Evolutionary conservation across 495 filamentous ascomycete species (phyloP), one percentile per base, ranked within the genome.

Genomic region (Penicillium steckii): DNA sequence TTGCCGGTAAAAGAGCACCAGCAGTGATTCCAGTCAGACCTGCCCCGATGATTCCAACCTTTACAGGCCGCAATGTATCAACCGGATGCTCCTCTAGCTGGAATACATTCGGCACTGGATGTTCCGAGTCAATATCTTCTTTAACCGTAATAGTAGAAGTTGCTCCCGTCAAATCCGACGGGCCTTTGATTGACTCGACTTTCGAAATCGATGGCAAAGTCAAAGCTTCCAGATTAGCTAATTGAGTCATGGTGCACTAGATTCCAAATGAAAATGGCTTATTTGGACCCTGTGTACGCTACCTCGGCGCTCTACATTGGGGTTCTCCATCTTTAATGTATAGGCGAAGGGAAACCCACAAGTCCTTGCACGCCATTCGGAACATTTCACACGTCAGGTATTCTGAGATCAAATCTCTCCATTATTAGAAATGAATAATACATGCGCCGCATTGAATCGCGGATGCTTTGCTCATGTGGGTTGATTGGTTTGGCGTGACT

Each of bases 1-100:
- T 81, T 6, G 62, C 69, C 2, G 78, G 79, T 1, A 83, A 60
- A 24, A 82, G 47, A 18, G 74, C 58, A 10, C 76, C 79, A 12
- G 79, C 77, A 15, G 69, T 72, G 25, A 81, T 66, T 3, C 81
- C 79, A 1, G 72, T 54, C 5, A 83, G 55, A 5, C 80, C 81
- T 8, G 76, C 80, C 15, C 81, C 81, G 26, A 82, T 75, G 8
- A 80, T 63, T 3, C 76, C 77, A 4, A 84, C 78, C 49, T 77
- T 78, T 21, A 80, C 68, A 15, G 68, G 62, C 30, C 70, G 59
- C 15, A 71, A 59, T 44, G 62, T 23, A 53, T 76, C 73, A 26
- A 76, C 58, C 15, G 70, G 69, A 32, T 75, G 73, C 23, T 76
- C 70, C 35, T 75, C 70, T 2, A 76, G 46, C 33, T 64, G 41